These are phyloP conservation scores for Trifolium subterraneum DNA, from an alignment of 306 rosid genomes.

Conservation along the genomic window DNA sequence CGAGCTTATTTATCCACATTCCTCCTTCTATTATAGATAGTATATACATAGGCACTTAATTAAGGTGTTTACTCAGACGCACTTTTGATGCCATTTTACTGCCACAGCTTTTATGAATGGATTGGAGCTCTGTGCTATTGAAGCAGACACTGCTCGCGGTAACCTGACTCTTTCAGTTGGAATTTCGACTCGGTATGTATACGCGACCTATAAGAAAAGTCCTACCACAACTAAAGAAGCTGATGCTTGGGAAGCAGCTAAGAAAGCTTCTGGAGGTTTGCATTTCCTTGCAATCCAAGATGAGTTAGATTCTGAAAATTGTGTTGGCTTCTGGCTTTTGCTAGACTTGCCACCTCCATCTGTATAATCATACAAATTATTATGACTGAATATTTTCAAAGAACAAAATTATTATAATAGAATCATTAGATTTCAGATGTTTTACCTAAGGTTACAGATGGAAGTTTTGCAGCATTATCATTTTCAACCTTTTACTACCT, in stretches of 20 bases:
- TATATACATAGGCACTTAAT: not conserved
- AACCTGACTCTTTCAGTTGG: constrained; percentile 74
- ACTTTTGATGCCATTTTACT: constrained; percentile 3
- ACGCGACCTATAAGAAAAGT: constrained; percentile 78
- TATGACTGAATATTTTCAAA: constrained; percentile 26
- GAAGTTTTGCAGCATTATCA: not conserved
- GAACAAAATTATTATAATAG: constrained; percentile 35
- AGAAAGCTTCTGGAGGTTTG: constrained; percentile 86
- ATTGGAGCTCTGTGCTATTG: constrained; percentile 77
- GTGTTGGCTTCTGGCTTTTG: constrained; percentile 94
- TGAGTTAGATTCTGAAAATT: constrained; percentile 80
- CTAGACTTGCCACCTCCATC: constrained; percentile 96
- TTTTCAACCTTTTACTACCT: not conserved
- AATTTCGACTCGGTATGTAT: constrained; percentile 80
- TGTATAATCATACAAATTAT: constrained; percentile 52
- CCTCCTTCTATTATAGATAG: not conserved
- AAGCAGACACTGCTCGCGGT: constrained; percentile 67
- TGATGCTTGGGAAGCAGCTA: constrained; percentile 97
- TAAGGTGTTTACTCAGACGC: not conserved
- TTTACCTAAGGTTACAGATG: not conserved
- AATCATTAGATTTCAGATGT: constrained; percentile 33
- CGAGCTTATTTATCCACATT: not conserved
- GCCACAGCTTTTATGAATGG: constrained; percentile 87
- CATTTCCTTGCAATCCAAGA: constrained; percentile 97
- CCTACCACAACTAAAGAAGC: constrained; percentile 73